Percentiles rank a stretch among this genome's conserved stretches.
phyloP scores from a whole-genome alignment of 768 basidiomycete species.

The Russula virescens region DNA sequence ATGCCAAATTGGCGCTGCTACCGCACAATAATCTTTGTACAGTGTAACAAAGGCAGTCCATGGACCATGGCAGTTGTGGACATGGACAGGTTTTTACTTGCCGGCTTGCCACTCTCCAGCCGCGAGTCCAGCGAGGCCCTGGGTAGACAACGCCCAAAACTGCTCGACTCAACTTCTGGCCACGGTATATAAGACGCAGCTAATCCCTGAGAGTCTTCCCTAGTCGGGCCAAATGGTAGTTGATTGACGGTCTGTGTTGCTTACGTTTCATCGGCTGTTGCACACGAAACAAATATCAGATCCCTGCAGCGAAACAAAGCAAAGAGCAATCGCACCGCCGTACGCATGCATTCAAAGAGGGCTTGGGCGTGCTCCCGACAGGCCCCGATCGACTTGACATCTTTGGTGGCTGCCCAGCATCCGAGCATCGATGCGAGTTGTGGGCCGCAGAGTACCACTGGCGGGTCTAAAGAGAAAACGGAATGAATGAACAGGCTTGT shows the following conservation, averaged over 20 bases:
- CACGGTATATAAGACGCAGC: neutral
- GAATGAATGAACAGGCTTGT: slow-evolving; percentile 28
- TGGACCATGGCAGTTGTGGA: neutral
- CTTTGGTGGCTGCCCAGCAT: slow-evolving; percentile 76
- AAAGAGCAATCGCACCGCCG: slow-evolving; percentile 52
- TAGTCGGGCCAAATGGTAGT: slow-evolving; percentile 82
- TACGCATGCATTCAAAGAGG: slow-evolving; percentile 80
- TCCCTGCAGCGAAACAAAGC: neutral
- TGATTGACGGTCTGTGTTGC: slow-evolving; percentile 70
- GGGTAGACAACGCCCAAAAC: neutral
- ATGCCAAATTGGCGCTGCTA: neutral
- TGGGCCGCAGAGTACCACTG: slow-evolving; percentile 48
- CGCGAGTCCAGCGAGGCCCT: no score
- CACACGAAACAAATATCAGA: neutral
- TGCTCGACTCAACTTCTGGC: neutral
- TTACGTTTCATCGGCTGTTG: slow-evolving; percentile 63
- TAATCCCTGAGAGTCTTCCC: slow-evolving; percentile 57
- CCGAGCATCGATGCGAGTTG: slow-evolving; percentile 76
- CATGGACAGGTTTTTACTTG: neutral
- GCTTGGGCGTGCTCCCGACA: slow-evolving; percentile 57
- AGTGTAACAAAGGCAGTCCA: neutral
- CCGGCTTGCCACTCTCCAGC: neutral
- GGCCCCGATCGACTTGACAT: slow-evolving; percentile 46
- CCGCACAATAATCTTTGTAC: neutral
- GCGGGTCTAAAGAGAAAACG: slow-evolving; percentile 35